Percentiles rank a stretch among this genome's conserved stretches.
Evolutionary conservation across 176 grass and related monocot genomes (phyloP).

Genomic region (Raddia guianensis): DNA sequence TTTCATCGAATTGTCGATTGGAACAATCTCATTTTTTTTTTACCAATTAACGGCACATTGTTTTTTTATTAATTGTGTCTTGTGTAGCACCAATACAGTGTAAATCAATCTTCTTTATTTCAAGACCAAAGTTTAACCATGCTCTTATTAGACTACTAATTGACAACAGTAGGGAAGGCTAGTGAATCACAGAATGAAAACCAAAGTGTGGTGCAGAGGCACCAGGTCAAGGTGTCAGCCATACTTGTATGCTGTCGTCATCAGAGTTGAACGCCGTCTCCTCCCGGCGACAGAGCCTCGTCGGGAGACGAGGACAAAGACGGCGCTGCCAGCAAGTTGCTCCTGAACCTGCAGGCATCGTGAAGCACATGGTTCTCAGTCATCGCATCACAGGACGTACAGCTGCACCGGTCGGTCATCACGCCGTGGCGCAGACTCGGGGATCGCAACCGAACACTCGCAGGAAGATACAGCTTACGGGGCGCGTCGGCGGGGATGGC

Average conservation of each 20-base stretch:
- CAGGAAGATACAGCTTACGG: not conserved
- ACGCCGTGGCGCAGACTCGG: not conserved
- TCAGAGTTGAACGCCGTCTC: not conserved
- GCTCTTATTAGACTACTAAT: not conserved
- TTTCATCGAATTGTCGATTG: not conserved
- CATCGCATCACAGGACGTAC: not conserved
- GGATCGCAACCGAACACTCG: not conserved
- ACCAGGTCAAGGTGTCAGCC: not conserved
- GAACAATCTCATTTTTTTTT: not conserved
- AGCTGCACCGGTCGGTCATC: not conserved
- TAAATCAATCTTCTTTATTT: not conserved
- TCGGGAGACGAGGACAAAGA: not conserved
- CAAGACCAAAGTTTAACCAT: not conserved
- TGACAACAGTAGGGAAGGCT: not conserved
- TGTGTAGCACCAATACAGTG: not conserved
- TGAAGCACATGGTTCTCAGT: not conserved
- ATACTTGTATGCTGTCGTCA: conserved; percentile 46
- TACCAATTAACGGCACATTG: not conserved
- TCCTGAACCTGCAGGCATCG: conserved; percentile 40
- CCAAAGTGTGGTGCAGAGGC: not conserved
- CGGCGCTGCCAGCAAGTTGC: not conserved
- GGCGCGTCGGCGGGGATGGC: not conserved
- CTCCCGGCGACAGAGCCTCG: conserved; percentile 3
- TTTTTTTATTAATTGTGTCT: not conserved
- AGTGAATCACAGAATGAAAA: not conserved